Percentiles rank a stretch among this genome's conserved stretches.
Conservation (phyloP, 805 yeast genomes). For the Candida chilensis region DNA sequence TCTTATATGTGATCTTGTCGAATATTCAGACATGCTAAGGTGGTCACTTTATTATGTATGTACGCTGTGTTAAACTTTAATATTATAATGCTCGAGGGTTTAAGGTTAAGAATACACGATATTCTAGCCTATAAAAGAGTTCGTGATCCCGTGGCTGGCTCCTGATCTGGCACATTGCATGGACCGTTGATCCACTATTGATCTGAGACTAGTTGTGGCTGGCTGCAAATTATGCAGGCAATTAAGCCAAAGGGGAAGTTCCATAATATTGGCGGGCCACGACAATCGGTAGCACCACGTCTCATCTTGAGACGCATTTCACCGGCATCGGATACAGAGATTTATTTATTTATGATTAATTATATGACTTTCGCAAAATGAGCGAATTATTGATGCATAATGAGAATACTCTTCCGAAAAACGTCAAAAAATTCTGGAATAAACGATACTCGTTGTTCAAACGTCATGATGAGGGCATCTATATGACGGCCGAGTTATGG, state of each 20-base stretch:
- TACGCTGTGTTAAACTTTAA: too few species aligned
- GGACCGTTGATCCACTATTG: slow-evolving; percentile 4
- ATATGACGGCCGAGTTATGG: slow-evolving; percentile 70
- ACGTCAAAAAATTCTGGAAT: slow-evolving; percentile 49
- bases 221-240: slow-evolving; percentile 8
- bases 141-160: background rate
- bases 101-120: background rate
- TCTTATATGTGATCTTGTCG: slow-evolving; percentile 17
- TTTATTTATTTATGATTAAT: too few species aligned
- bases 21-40: background rate
- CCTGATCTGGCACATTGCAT: background rate
- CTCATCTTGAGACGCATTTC: too few species aligned
- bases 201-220: too few species aligned
- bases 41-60: too few species aligned
- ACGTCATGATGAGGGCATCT: slow-evolving; percentile 57
- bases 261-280: too few species aligned
- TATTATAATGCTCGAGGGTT: background rate
- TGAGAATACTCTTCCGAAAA: slow-evolving; percentile 24
- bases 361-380: too few species aligned
- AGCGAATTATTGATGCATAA: slow-evolving; percentile 28
- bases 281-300: too few species aligned
- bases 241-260: slow-evolving; percentile 10
- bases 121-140: background rate
- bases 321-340: too few species aligned
- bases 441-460: slow-evolving; percentile 54